These are phyloP conservation scores for Helenozyma baotianmanensis DNA, from an alignment of 805 yeast species.

Conservation along the genomic window DNA sequence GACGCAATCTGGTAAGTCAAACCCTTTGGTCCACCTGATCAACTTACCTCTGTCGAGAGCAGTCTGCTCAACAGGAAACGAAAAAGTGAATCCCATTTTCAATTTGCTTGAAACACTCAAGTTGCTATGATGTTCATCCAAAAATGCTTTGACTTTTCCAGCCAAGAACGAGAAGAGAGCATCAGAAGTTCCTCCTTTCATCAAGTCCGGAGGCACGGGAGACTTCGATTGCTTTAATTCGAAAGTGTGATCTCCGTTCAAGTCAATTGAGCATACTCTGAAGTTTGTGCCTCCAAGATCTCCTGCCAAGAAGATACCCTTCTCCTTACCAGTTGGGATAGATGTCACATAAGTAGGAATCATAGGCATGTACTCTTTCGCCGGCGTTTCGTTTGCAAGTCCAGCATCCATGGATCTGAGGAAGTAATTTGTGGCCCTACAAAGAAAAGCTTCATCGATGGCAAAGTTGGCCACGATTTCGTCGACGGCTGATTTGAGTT, in stretches of 20 bases:
- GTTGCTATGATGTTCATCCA: slow-evolving; percentile 61
- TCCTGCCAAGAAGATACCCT: slow-evolving; percentile 81
- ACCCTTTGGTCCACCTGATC: slow-evolving; percentile 96
- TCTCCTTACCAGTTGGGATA: slow-evolving; percentile 81
- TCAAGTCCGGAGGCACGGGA: slow-evolving; percentile 72
- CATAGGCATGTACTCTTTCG: slow-evolving; percentile 65
- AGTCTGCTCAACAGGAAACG: slow-evolving; percentile 88
- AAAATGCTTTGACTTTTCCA: slow-evolving; percentile 57
- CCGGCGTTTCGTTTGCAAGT: slow-evolving; percentile 35
- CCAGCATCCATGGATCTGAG: slow-evolving; percentile 60
- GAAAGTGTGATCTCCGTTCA: slow-evolving; percentile 78
- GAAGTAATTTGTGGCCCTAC: slow-evolving; percentile 51
- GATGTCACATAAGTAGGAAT: slow-evolving; percentile 86
- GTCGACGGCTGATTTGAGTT: slow-evolving; percentile 23
- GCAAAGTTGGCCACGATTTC: slow-evolving; percentile 38
- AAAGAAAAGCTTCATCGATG: slow-evolving; percentile 38
- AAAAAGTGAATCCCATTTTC: slow-evolving; percentile 88
- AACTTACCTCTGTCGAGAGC: slow-evolving; percentile 74
- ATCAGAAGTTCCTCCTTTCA: slow-evolving; percentile 59
- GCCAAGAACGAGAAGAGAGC: slow-evolving; percentile 77
- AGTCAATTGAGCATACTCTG: slow-evolving; percentile 82
- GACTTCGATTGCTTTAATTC: slow-evolving; percentile 69
- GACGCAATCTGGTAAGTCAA: slow-evolving; percentile 77
- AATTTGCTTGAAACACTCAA: slow-evolving; percentile 29
- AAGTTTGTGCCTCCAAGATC: slow-evolving; percentile 97